These are phyloP conservation scores for Trametes pubescens DNA, from an alignment of 1,284 basidiomycete species.

Conservation along the genomic window DNA sequence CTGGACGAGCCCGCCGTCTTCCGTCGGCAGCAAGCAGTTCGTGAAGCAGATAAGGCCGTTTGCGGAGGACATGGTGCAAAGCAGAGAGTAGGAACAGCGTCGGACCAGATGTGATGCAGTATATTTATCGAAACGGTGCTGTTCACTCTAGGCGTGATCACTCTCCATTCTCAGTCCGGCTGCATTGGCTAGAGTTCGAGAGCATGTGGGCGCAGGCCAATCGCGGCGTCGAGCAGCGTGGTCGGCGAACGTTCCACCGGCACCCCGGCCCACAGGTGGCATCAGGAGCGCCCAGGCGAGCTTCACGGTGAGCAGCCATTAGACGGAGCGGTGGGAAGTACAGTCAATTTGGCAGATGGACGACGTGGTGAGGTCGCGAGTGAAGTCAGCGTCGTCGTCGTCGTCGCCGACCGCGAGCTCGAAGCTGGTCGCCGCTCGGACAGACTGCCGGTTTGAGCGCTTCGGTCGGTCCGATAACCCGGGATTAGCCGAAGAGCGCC, in stretches of 20 bases:
- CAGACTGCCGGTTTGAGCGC: too few relatives aligned
- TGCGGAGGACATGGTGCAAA: slow-evolving; percentile 46
- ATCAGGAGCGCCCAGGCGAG: too few relatives aligned
- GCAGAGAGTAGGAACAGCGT: slow-evolving; percentile 1
- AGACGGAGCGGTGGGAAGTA: too few relatives aligned
- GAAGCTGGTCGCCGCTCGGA: too few relatives aligned
- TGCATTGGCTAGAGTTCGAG: slow-evolving; percentile 23
- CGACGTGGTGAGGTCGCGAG: too few relatives aligned
- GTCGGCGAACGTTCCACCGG: slow-evolving; percentile 23
- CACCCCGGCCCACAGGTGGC: slow-evolving; percentile 1
- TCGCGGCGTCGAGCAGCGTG: slow-evolving; percentile 21
- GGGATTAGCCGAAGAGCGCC: too few relatives aligned
- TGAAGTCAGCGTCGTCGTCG: too few relatives aligned
- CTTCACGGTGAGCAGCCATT: too few relatives aligned
- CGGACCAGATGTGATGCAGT: slow-evolving; percentile 3
- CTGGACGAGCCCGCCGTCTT: slow-evolving; percentile 75
- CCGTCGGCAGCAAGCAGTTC: slow-evolving; percentile 79
- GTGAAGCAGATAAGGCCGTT: slow-evolving; percentile 86
- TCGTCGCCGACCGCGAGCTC: too few relatives aligned
- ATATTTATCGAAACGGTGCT: not conserved
- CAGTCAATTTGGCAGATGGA: too few relatives aligned
- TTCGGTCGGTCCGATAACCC: too few relatives aligned
- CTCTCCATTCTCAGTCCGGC: slow-evolving; percentile 9
- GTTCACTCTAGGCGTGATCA: slow-evolving; percentile 12
- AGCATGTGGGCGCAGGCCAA: slow-evolving; percentile 29